Evolutionary conservation across 345 rosid genomes (phyloP), one percentile per base, ranked within the genome.

Genomic region (Excoecaria cochinchinensis): DNA sequence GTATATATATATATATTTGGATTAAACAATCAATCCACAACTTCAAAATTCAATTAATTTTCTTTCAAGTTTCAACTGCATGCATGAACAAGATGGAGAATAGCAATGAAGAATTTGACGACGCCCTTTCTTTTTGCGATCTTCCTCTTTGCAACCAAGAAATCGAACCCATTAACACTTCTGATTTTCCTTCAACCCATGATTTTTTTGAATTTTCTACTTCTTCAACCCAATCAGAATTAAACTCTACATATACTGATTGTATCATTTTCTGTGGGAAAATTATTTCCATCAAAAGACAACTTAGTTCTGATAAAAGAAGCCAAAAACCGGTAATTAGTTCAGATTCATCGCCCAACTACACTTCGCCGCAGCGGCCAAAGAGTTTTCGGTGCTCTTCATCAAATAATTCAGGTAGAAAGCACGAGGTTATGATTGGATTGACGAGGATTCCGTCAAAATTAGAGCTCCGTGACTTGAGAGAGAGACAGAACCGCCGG

Each of bases 391-490:
- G 48, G 48, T 44, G 48, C 10, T 44, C 48, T 44, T 44, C 58
- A 25, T 9, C 44, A n/a, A 3, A 24, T 17, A 48, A 15, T 9
- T 22, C 57, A 2, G 3, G 38, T 14, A 74, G 9, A 48, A 74
- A 74, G 46, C 63, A 74, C 5, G 52, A 66, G 24, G 70, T 40
- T n/a, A 21, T 74, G 62, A 53, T 74, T 8, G 77, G 77, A 66
- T 24, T 74, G 31, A 50, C 77, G 3, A 87, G 74, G 75, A 60
- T 82, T 73, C 85, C 83, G n/a, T 1, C 73, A 15, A 77, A 52
- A 67, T 77, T 85, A 84, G 84, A 87, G 61, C 74, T 87, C 40
- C 67, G 74, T 55, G 89, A 87, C 21, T 77, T 87, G 19, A 84
- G 71, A 81, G 82, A 72, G 73, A 84, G 90, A 72, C 89, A 84